Evolutionary conservation across 768 basidiomycete genomes (phyloP).

Genomic region (Russula lepida): DNA sequence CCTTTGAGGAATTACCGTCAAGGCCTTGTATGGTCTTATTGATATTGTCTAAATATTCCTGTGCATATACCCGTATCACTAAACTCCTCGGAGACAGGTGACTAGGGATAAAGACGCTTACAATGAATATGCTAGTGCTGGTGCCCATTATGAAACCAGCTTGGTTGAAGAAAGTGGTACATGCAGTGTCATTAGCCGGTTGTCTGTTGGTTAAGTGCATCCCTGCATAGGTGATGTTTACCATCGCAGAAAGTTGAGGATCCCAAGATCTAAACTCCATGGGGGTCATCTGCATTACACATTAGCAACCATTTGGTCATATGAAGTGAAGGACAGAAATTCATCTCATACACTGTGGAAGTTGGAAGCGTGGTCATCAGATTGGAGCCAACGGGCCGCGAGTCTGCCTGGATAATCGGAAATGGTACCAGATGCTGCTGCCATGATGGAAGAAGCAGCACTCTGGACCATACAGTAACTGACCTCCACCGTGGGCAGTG

Average conservation of each 20-base stretch:
- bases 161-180: slow-evolving; percentile 70
- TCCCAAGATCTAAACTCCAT: too few relatives aligned
- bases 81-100: background rate
- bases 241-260: slow-evolving; percentile 62
- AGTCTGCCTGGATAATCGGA: slow-evolving; percentile 56
- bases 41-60: slow-evolving; percentile 46
- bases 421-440: slow-evolving; percentile 46
- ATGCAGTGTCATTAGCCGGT: slow-evolving; percentile 46
- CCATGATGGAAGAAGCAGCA: slow-evolving; percentile 45
- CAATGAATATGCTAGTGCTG: slow-evolving; percentile 63
- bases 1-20: slow-evolving; percentile 29
- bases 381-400: slow-evolving; percentile 40
- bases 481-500: slow-evolving; percentile 61
- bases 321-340: slow-evolving; percentile 12
- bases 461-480: slow-evolving; percentile 58
- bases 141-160: slow-evolving; percentile 67
- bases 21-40: slow-evolving; percentile 36
- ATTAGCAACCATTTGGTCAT: background rate
- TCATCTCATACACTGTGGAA: slow-evolving; percentile 52
- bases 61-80: background rate
- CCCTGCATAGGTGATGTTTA: slow-evolving; percentile 54
- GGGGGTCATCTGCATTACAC: slow-evolving; percentile 40
- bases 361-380: slow-evolving; percentile 35
- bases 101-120: slow-evolving; percentile 22
- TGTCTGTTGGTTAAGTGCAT: slow-evolving; percentile 52